Conservation (phyloP, 495 filamentous ascomycete species). For the Achaetomiella virescens region DNA sequence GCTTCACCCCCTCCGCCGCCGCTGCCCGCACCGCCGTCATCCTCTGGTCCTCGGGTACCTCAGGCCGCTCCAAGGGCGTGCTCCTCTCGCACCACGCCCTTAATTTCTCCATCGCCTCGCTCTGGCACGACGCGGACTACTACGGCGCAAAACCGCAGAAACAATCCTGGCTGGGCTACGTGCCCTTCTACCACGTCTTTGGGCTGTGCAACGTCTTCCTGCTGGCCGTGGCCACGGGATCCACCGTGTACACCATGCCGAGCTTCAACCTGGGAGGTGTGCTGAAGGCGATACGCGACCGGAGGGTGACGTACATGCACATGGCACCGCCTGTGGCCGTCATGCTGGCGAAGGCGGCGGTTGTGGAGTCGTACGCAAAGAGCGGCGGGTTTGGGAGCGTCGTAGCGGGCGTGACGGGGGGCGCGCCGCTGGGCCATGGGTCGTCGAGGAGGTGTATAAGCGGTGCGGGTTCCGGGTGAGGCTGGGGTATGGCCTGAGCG, state of each 20-base stretch:
- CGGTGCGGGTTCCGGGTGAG: constrained; percentile 61
- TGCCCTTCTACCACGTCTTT: constrained; percentile 34
- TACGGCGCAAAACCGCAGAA: constrained; percentile 33
- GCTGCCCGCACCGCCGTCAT: constrained; percentile 38
- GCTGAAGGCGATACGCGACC: constrained; percentile 46
- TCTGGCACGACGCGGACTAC: constrained; percentile 34
- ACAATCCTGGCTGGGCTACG: constrained; percentile 47
- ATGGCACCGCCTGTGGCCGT: constrained; percentile 67
- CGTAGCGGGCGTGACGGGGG: constrained; percentile 39
- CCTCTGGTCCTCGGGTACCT: constrained; percentile 83
- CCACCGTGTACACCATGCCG: constrained; percentile 54
- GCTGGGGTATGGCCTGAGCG: constrained; percentile 66
- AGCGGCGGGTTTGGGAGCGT: constrained; percentile 38
- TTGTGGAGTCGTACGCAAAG: constrained; percentile 53
- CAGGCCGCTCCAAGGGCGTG: constrained; percentile 76
- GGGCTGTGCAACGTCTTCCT: constrained; percentile 42
- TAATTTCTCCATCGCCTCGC: constrained; percentile 23
- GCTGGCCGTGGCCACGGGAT: constrained; percentile 51
- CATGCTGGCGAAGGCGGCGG: constrained; percentile 56
- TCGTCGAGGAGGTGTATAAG: constrained; percentile 56
- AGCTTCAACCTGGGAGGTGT: constrained; percentile 52
- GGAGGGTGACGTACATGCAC: constrained; percentile 53
- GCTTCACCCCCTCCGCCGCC: constrained; percentile 8
- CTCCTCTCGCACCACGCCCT: constrained; percentile 57
- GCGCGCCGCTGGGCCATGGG: constrained; percentile 58